Evolutionary conservation across 768 basidiomycete genomes (phyloP).

Genomic region (Xanthoconium purpureum): DNA sequence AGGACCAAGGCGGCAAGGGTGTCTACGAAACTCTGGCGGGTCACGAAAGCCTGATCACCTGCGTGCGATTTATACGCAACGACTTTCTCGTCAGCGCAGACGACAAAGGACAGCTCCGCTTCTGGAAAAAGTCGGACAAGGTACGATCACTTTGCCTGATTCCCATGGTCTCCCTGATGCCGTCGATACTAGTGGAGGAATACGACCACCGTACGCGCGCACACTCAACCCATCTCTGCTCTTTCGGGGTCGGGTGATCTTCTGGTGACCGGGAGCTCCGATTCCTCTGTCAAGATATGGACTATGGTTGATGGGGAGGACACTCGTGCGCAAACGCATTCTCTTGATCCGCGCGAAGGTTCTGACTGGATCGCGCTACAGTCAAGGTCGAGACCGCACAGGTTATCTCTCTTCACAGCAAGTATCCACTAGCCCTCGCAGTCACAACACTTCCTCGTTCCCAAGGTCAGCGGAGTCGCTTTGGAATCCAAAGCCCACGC

Average conservation of each 20-base stretch:
- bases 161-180: conserved; percentile 13
- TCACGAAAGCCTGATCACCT: conserved; percentile 72
- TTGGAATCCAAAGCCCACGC: not conserved
- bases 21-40: conserved; percentile 71
- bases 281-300: conserved; percentile 80
- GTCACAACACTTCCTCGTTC: conserved; percentile 63
- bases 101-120: conserved; percentile 61
- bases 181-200: conserved; percentile 52
- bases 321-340: conserved; percentile 24
- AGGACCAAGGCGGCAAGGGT: conserved; percentile 53
- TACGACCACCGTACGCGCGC: conserved; percentile 49
- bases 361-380: conserved; percentile 14
- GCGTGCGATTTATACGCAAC: conserved; percentile 61
- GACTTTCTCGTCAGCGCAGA: conserved; percentile 67
- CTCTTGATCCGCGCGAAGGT: conserved; percentile 1
- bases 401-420: conserved; percentile 58
- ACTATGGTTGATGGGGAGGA: conserved; percentile 31
- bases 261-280: conserved; percentile 80
- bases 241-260: conserved; percentile 49
- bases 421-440: conserved; percentile 72
- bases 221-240: conserved; percentile 67
- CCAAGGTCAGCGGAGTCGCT: conserved; percentile 44
- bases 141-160: conserved; percentile 12
- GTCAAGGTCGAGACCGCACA: conserved; percentile 49
- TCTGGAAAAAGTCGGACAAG: conserved; percentile 50